A percentile compares a stretch with the other conserved stretches of the same genome.
Evolutionary conservation across 257 asterid genomes (phyloP).

Genomic region (Anisodus tanguticus): DNA sequence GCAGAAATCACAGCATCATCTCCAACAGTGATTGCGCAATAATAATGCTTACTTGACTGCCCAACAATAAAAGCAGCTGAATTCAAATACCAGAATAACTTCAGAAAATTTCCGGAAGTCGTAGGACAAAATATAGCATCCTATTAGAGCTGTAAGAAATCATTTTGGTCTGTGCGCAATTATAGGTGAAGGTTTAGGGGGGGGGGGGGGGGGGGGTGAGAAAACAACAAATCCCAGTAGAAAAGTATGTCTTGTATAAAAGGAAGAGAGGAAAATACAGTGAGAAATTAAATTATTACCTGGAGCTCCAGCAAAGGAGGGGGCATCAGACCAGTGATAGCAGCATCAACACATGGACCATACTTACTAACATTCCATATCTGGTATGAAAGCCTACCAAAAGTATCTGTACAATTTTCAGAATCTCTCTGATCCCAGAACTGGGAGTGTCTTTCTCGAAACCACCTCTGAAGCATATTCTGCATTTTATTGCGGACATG

Average conservation of each 20-base stretch:
- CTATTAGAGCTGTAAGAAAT: background rate
- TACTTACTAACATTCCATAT: constrained; percentile 87
- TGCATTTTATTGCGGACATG: constrained; percentile 39
- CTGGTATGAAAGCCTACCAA: constrained; percentile 76
- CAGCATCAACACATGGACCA: constrained; percentile 90
- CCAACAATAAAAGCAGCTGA: constrained; percentile 95
- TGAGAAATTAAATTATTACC: constrained; percentile 48
- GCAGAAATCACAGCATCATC: constrained; percentile 94
- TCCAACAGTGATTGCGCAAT: constrained; percentile 85
- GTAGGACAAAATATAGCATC: constrained; percentile 30
- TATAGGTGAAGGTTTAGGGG: background rate
- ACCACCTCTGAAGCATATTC: constrained; percentile 72
- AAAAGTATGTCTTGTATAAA: constrained; percentile 10
- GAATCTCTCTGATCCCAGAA: constrained; percentile 55
- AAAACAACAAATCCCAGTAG: constrained; percentile 16
- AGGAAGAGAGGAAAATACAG: constrained; percentile 26
- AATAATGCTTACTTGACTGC: constrained; percentile 91
- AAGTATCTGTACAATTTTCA: constrained; percentile 51
- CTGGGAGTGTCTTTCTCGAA: constrained; percentile 53
- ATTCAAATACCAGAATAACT: constrained; percentile 76
- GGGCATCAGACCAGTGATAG: constrained; percentile 94
- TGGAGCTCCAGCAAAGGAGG: constrained; percentile 94
- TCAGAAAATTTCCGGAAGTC: constrained; percentile 54
- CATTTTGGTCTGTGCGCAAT: background rate
- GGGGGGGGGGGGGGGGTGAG: background rate